Conservation (phyloP, 768 basidiomycete species). For the Mrakia gelida region DNA sequence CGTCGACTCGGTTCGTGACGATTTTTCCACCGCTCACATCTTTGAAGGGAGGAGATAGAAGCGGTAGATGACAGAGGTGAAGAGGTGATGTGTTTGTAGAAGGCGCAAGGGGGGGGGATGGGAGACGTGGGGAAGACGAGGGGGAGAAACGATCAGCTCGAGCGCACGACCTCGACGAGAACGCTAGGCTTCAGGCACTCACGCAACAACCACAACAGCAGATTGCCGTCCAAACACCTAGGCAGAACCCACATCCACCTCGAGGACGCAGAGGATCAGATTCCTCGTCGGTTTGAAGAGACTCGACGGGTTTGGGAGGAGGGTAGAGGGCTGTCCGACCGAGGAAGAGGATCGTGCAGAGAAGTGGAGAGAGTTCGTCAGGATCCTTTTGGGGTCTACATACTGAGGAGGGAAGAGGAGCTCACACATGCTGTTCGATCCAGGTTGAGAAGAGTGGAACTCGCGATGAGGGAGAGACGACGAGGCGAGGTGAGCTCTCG, state of each 20-base stretch:
- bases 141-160: background rate
- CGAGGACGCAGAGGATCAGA: background rate
- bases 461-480: background rate
- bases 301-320: background rate
- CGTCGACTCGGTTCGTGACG: too few species aligned
- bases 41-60: too few species aligned
- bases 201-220: background rate
- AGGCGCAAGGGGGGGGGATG: too few species aligned
- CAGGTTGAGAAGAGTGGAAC: background rate
- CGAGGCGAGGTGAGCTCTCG: background rate
- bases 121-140: background rate
- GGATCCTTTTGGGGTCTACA: background rate
- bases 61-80: too few species aligned
- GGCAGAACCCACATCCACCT: background rate
- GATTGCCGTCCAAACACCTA: too few species aligned
- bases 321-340: background rate
- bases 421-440: background rate
- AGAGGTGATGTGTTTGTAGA: too few species aligned
- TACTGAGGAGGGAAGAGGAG: background rate
- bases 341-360: background rate
- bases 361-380: background rate
- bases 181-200: background rate
- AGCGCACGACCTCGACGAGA: background rate
- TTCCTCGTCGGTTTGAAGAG: background rate
- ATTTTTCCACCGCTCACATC: too few species aligned